phyloP scores from a whole-genome alignment of 441 rosid species.

The Aquilaria agallochum region DNA sequence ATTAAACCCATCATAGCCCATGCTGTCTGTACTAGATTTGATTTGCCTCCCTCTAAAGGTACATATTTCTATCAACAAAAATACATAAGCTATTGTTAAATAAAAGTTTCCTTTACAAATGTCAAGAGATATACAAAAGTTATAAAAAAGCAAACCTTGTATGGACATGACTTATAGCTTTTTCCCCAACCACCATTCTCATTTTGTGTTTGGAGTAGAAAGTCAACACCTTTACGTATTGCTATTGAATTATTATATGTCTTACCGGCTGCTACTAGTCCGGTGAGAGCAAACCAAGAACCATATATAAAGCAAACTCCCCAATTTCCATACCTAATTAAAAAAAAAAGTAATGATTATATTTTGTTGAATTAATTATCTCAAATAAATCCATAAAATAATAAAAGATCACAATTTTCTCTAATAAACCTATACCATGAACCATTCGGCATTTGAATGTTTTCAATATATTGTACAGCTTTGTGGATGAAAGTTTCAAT shows the following conservation, averaged over 20 bases:
- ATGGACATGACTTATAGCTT: constrained; percentile 65
- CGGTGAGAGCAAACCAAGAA: constrained; percentile 65
- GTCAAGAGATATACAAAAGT: background rate
- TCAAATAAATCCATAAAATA: background rate
- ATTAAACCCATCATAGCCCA: constrained; percentile 77
- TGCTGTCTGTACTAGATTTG: constrained; percentile 65
- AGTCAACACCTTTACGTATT: constrained; percentile 51
- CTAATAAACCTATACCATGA: constrained; percentile 43
- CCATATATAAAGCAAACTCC: constrained; percentile 75
- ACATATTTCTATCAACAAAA: constrained; percentile 39
- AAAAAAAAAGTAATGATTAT: background rate
- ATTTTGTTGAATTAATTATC: background rate
- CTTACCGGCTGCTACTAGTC: constrained; percentile 56
- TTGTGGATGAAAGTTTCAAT: constrained; percentile 37
- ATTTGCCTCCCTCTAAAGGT: constrained; percentile 49
- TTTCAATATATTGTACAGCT: constrained; percentile 35
- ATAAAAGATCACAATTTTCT: background rate
- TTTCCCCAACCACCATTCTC: constrained; percentile 80
- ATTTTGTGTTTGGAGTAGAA: constrained; percentile 49
- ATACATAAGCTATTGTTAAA: background rate
- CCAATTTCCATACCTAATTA: constrained; percentile 63
- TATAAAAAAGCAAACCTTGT: constrained; percentile 33
- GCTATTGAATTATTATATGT: constrained; percentile 40
- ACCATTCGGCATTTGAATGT: constrained; percentile 49
- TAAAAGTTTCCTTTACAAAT: background rate